A percentile compares a stretch with the other conserved stretches of the same genome.
Evolutionary conservation across 2,329 filamentous ascomycete genomes (phyloP).

Genomic region (Alternaria angustiovoidea): DNA sequence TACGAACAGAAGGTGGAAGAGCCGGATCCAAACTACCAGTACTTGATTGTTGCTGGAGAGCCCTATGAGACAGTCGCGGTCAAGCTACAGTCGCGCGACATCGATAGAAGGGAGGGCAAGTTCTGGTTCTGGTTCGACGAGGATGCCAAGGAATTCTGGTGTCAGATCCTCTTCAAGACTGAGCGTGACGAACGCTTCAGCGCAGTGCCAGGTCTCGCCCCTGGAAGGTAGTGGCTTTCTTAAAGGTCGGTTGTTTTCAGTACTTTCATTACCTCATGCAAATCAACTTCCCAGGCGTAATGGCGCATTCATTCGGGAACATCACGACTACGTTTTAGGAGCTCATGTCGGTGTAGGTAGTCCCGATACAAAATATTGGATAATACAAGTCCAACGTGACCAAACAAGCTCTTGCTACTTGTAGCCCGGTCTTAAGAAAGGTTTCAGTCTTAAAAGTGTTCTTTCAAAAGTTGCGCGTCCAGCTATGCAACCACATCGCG

Average conservation of each 20-base stretch:
- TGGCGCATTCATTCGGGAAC: conserved; percentile 18
- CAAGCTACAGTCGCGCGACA: conserved; percentile 91
- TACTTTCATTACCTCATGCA: neutral
- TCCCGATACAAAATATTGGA: conserved; percentile 16
- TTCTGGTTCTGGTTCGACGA: conserved; percentile 97
- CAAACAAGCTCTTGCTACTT: conserved; percentile 8
- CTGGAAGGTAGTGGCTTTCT: conserved; percentile 41
- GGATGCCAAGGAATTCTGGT: conserved; percentile 96
- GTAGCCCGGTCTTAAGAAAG: neutral
- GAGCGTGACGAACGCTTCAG: conserved; percentile 91
- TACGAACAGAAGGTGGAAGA: conserved; percentile 97
- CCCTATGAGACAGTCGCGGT: conserved; percentile 98
- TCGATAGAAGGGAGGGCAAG: conserved; percentile 85
- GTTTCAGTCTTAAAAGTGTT: too few relatives aligned
- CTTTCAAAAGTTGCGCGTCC: neutral
- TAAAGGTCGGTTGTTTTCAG: neutral
- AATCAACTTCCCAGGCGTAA: conserved; percentile 8
- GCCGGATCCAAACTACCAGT: conserved; percentile 90
- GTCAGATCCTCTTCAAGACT: conserved; percentile 98
- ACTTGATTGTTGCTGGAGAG: conserved; percentile 92
- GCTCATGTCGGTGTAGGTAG: conserved; percentile 33
- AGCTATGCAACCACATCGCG: neutral
- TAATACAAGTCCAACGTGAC: conserved; percentile 24
- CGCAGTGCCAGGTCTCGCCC: conserved; percentile 70
- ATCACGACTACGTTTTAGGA: neutral